Base-by-base conservation (phyloP, 371 early-diverging fungal species). In the Mortierella sp. region DNA sequence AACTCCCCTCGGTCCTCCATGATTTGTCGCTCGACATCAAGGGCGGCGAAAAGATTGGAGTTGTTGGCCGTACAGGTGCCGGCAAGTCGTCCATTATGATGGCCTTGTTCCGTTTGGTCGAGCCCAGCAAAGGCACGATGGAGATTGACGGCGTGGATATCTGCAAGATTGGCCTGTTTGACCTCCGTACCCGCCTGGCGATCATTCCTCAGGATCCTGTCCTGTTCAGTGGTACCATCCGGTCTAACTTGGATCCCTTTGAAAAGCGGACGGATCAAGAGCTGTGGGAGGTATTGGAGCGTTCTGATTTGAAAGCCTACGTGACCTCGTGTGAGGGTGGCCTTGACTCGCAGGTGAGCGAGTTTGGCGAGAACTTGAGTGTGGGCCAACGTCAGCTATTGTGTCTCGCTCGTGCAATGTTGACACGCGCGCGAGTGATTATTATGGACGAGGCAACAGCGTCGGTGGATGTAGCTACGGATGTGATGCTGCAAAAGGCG, bases 361-460 rank as follows among this genome's bases (percentile, higher is more conserved):
- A 87, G 70, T 77, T 88, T 76, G 94, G 94, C 50, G 85, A 87
- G 76, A 92, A 92, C 75, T 82, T 94, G 70, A 90, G 90, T 73
- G 89, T 91, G 44, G 95, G 95, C 31, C 90, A 94, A 76, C 82
- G 91, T 42, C 94, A 95, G 84, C 77, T 91, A 80, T 47, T 89
- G 68, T 89, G 90, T 21, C 80, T 93, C 8, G 84, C 87, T 0
- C 78, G 89, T 6, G 94, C 95, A 6, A 84, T 97, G 58, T 82
- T 96, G 58, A 91, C 92, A 70, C 91, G 92, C 57, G 91, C 93
- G 31, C 88, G 90, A 8, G 89, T 97, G 42, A 88, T 97, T 45
- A 82, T 96, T 13, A 88, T 97, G 81, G 98, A 98, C 80, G 97
- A 97, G 82, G 96, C 97, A 2, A 96, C 97, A 0, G 92, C 96